These are phyloP conservation scores for Acer negundo DNA, from an alignment of 345 rosid species.

Conservation along the genomic window DNA sequence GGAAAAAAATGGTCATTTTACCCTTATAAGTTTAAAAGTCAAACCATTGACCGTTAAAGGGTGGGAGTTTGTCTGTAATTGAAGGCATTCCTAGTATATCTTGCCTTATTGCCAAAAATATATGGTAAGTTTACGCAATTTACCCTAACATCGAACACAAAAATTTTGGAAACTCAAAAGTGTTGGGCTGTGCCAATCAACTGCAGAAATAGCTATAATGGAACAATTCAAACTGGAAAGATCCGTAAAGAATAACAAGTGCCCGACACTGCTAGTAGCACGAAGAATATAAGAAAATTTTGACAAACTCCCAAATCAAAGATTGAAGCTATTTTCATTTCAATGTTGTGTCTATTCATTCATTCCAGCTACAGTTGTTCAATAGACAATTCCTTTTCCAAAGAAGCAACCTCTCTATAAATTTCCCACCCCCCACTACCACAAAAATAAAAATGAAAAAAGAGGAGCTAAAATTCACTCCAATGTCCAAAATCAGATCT, in stretches of 20 bases:
- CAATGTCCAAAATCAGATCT: background rate
- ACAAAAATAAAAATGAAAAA: background rate
- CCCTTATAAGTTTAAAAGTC: too few relatives aligned
- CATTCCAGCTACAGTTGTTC: background rate
- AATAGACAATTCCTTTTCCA: background rate
- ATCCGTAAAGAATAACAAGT: background rate
- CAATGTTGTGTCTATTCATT: background rate
- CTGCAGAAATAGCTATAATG: too few relatives aligned
- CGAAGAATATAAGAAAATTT: background rate
- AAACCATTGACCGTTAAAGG: too few relatives aligned
- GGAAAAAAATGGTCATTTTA: too few relatives aligned
- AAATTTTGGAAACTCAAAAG: too few relatives aligned
- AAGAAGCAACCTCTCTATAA: background rate
- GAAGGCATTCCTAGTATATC: too few relatives aligned
- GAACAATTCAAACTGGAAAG: background rate
- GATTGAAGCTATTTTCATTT: background rate
- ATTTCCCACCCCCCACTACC: background rate
- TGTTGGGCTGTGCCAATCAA: too few relatives aligned
- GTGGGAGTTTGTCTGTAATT: too few relatives aligned
- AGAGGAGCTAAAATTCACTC: conserved; percentile 1
- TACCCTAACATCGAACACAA: too few relatives aligned
- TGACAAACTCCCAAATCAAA: background rate
- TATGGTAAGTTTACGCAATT: too few relatives aligned
- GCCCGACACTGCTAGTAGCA: background rate
- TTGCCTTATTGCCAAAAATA: too few relatives aligned